Percentiles rank a stretch among this genome's conserved stretches.
Evolutionary conservation across 208 protist genomes (phyloP).

Genomic region (Acanthamoeba healyi): DNA sequence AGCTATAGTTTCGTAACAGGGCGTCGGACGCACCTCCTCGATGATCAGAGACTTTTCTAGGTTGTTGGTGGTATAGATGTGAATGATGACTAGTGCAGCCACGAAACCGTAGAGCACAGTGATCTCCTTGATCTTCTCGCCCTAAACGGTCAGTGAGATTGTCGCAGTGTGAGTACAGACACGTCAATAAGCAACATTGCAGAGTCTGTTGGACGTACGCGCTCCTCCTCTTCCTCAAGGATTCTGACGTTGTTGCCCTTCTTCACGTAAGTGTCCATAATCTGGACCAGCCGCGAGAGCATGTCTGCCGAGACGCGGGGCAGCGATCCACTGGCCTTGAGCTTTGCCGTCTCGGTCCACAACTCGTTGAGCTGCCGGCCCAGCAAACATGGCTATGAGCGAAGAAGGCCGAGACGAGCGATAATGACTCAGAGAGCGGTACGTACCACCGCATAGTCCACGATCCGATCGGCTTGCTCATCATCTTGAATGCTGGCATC

Average conservation of each 20-base stretch:
- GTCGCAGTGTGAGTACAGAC: no score
- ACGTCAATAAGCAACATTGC: no score
- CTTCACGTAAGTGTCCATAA: slow-evolving; percentile 54
- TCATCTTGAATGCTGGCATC: slow-evolving; percentile 4
- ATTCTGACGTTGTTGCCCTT: slow-evolving; percentile 45
- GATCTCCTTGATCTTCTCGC: slow-evolving; percentile 1
- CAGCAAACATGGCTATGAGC: background rate
- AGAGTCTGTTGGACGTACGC: background rate
- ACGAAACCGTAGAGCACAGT: slow-evolving; percentile 34
- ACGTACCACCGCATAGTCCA: slow-evolving; percentile 8
- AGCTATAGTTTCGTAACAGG: no score
- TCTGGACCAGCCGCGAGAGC: slow-evolving; percentile 25
- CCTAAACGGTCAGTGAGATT: background rate
- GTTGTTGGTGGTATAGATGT: slow-evolving; percentile 20
- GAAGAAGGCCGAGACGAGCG: no score
- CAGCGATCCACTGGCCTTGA: slow-evolving; percentile 49
- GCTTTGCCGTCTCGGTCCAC: slow-evolving; percentile 66
- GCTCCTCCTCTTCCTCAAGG: slow-evolving; percentile 29
- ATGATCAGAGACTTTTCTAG: slow-evolving; percentile 32
- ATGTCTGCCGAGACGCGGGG: background rate
- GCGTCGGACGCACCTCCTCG: slow-evolving; percentile 11
- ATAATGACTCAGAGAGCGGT: no score
- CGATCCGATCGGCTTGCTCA: background rate
- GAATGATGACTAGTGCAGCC: slow-evolving; percentile 7
- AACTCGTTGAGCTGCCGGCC: slow-evolving; percentile 16